Conservation (phyloP, 164 flowering plant genomes). For the Santalum album region DNA sequence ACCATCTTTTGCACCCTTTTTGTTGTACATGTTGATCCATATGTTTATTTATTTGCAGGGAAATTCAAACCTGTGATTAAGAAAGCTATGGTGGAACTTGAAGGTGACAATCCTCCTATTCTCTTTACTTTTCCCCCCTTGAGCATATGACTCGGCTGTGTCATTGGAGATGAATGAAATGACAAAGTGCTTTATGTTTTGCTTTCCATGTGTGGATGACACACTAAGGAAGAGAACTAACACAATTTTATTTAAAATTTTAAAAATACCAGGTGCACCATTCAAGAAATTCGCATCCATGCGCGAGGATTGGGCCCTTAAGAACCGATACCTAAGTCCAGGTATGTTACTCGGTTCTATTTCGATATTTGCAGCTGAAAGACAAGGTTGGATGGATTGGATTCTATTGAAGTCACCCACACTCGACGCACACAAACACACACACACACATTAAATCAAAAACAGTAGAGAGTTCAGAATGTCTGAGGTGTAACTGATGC, state of each 20-base stretch:
- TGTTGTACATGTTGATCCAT: background rate
- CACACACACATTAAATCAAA: too few relatives aligned
- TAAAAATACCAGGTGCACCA: conserved; percentile 77
- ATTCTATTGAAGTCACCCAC: too few relatives aligned
- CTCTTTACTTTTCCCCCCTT: too few relatives aligned
- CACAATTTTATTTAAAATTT: background rate
- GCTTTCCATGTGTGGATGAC: too few relatives aligned
- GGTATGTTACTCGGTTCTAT: conserved; percentile 21
- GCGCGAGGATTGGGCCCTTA: conserved; percentile 86
- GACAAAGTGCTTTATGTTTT: too few relatives aligned
- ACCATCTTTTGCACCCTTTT: too few relatives aligned
- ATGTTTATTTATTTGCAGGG: conserved; percentile 31
- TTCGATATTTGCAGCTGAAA: background rate
- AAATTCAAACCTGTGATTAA: conserved; percentile 98
- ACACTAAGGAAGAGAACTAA: background rate
- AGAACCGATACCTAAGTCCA: conserved; percentile 79
- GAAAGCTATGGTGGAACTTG: conserved; percentile 99
- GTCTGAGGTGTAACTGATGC: background rate
- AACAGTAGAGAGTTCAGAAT: too few relatives aligned
- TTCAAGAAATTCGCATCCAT: conserved; percentile 75
- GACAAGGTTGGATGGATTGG: too few relatives aligned
- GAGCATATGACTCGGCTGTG: too few relatives aligned
- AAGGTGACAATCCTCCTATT: conserved; percentile 40
- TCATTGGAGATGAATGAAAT: too few relatives aligned
- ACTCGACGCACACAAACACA: too few relatives aligned